Conservation (phyloP, 208 protist species). For the Leishmania lainsoni region DNA sequence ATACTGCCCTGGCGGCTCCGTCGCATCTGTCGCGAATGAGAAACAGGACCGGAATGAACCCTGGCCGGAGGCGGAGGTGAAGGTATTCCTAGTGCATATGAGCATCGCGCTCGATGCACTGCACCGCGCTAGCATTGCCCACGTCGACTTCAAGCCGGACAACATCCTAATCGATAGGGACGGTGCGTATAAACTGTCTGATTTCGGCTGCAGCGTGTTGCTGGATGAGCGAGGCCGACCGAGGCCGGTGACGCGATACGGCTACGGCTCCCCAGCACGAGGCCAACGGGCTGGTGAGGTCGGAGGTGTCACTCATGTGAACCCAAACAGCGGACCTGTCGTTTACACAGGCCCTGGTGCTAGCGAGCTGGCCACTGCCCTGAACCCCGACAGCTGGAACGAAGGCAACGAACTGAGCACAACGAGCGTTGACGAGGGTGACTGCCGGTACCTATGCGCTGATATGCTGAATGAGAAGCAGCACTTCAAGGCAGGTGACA, state of each 20-base stretch:
- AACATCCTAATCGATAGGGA: slow-evolving; percentile 89
- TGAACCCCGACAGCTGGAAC: slow-evolving; percentile 13
- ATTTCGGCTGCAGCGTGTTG: slow-evolving; percentile 91
- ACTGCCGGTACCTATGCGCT: slow-evolving; percentile 88
- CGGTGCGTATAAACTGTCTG: slow-evolving; percentile 84
- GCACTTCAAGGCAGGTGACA: slow-evolving; percentile 82
- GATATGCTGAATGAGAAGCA: slow-evolving; percentile 93
- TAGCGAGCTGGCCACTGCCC: neutral
- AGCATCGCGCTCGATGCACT: slow-evolving; percentile 86
- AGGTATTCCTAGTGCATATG: slow-evolving; percentile 84
- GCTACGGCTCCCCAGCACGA: slow-evolving; percentile 10
- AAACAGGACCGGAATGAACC: slow-evolving; percentile 42
- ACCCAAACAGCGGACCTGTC: neutral
- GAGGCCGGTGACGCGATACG: slow-evolving; percentile 25
- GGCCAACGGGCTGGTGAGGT: neutral
- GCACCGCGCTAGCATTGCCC: slow-evolving; percentile 81
- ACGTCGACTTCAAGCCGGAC: slow-evolving; percentile 95
- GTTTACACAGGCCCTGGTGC: neutral
- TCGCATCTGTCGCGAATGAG: slow-evolving; percentile 53
- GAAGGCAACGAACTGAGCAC: slow-evolving; percentile 61
- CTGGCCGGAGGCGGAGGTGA: slow-evolving; percentile 81
- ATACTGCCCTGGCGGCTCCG: slow-evolving; percentile 84
- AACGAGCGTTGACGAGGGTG: slow-evolving; percentile 88
- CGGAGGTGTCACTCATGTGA: slow-evolving; percentile 1
- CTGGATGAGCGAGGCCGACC: slow-evolving; percentile 69